These are phyloP conservation scores for Persicaria tinctoria DNA, from an alignment of 148 eudicot species.

Conservation along the genomic window DNA sequence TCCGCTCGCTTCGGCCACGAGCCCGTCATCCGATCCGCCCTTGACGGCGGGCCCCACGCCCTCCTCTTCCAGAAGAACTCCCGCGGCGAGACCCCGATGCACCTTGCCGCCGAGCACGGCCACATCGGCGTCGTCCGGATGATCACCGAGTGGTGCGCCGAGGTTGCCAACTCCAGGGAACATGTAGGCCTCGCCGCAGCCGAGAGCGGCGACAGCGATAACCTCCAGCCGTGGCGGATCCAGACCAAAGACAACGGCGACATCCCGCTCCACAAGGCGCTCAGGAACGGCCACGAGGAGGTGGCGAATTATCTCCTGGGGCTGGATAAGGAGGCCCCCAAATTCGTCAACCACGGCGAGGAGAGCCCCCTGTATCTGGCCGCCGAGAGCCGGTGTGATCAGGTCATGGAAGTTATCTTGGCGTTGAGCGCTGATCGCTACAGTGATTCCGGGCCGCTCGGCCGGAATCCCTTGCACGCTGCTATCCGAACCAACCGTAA, in stretches of 20 bases:
- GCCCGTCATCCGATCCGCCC: neutral
- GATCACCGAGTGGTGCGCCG: neutral
- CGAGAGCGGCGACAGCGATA: neutral
- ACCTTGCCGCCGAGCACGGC: constrained; percentile 6
- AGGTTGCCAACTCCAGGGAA: neutral
- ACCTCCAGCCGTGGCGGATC: neutral
- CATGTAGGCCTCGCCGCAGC: neutral
- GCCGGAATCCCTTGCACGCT: constrained; percentile 9
- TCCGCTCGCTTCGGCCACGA: neutral
- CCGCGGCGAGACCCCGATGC: constrained; percentile 9
- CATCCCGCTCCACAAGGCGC: neutral
- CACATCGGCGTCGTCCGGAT: neutral
- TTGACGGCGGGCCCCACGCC: neutral
- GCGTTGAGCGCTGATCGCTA: neutral
- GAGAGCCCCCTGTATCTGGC: constrained; percentile 9
- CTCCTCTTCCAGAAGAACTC: constrained; percentile 9
- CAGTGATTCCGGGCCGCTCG: neutral
- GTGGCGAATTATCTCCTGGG: neutral
- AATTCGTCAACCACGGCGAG: neutral
- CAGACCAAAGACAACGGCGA: neutral
- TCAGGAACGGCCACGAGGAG: constrained; percentile 4
- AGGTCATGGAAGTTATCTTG: neutral
- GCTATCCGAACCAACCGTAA: neutral
- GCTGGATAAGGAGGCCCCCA: neutral
- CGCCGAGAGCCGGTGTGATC: constrained; percentile 1